A percentile compares a stretch with the other conserved stretches of the same genome.
Conservation (phyloP, 108 stramenopile genomes). For the Cyclotella baltica region DNA sequence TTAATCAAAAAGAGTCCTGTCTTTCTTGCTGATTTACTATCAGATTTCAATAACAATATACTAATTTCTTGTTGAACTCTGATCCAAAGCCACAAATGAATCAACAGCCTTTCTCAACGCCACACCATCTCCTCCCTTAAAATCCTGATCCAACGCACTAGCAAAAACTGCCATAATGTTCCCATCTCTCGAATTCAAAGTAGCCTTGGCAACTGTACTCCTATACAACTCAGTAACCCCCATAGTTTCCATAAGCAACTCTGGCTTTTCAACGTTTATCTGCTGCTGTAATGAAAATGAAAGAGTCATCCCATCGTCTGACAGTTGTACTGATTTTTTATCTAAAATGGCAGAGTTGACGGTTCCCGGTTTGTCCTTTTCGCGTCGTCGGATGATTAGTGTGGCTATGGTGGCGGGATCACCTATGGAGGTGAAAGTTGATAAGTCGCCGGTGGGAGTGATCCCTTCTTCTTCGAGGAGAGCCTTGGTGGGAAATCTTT, state of each 20-base stretch:
- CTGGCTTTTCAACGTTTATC: constrained; percentile 90
- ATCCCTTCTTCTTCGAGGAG: constrained; percentile 88
- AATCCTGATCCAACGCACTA: constrained; percentile 81
- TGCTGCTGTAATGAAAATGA: constrained; percentile 67
- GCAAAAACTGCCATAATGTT: constrained; percentile 84
- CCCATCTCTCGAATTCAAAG: constrained; percentile 73
- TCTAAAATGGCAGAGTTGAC: constrained; percentile 50
- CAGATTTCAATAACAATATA: constrained; percentile 14
- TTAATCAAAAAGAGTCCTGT: no score
- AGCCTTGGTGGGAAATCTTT: constrained; percentile 62
- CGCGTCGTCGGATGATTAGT: constrained; percentile 68
- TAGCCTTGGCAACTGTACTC: constrained; percentile 78
- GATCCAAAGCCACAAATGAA: constrained; percentile 66
- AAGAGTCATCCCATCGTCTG: constrained; percentile 70
- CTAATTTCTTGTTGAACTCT: constrained; percentile 41
- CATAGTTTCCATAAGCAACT: constrained; percentile 78
- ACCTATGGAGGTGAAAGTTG: constrained; percentile 72
- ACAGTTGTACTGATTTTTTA: constrained; percentile 49
- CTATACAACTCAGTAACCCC: constrained; percentile 77
- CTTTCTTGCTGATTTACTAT: no score
- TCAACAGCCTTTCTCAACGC: constrained; percentile 67
- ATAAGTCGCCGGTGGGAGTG: constrained; percentile 68
- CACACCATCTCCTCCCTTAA: constrained; percentile 68
- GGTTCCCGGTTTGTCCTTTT: constrained; percentile 74
- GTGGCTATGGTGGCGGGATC: constrained; percentile 73